Evolutionary conservation across 1,284 basidiomycete species (phyloP).

Genomic region (Gymnopus androsaceus): DNA sequence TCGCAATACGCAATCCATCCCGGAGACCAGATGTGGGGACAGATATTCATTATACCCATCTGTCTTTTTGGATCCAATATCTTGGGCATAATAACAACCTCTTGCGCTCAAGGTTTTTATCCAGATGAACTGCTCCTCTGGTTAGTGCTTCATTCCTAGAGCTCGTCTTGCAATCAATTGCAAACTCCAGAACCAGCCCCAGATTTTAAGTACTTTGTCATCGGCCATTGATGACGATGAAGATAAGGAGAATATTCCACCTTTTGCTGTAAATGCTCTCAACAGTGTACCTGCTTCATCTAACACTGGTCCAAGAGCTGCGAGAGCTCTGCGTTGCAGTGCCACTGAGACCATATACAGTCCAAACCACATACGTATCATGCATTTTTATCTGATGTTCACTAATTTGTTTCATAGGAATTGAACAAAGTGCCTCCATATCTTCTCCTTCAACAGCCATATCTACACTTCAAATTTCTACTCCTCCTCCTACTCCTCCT

Average conservation of each 20-base stretch:
- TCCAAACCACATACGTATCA: conserved; percentile 17
- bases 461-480: conserved; percentile 47
- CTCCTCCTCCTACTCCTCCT: conserved; percentile 65
- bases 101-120: too few species aligned
- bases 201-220: conserved; percentile 57
- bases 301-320: conserved; percentile 36
- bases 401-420: conserved; percentile 6
- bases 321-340: conserved; percentile 49
- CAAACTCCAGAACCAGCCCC: conserved; percentile 65
- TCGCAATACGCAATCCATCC: too few species aligned
- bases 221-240: conserved; percentile 51
- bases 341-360: conserved; percentile 45
- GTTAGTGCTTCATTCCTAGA: conserved; percentile 40
- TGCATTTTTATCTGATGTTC: conserved; percentile 11
- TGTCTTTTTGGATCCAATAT: too few species aligned
- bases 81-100: too few species aligned
- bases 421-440: conserved; percentile 44
- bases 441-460: conserved; percentile 48
- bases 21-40: too few species aligned
- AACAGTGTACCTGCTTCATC: conserved; percentile 29
- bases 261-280: conserved; percentile 41
- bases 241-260: conserved; percentile 80
- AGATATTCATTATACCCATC: too few species aligned
- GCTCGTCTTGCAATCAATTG: conserved; percentile 32
- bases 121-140: too few species aligned